A percentile compares a stretch with the other conserved stretches of the same genome.
phyloP scores from a whole-genome alignment of 2,329 filamentous ascomycete species.

The Beauveria medogensis region DNA sequence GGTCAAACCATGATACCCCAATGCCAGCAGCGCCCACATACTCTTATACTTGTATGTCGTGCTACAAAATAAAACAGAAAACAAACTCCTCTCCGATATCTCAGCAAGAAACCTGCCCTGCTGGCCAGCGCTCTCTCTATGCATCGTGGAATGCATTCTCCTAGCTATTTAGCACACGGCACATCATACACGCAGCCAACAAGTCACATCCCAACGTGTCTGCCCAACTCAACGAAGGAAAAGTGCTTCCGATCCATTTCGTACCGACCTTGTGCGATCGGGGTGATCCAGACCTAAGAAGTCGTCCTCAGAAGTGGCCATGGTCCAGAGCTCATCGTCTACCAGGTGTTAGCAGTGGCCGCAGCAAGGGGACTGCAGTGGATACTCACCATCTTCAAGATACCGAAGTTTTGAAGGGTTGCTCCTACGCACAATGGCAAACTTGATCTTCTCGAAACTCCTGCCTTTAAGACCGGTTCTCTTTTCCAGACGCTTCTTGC shows the following conservation, averaged over 20 bases:
- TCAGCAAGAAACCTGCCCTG: not conserved
- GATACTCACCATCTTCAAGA: constrained; percentile 71
- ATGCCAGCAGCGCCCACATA: constrained; percentile 4
- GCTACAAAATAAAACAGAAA: constrained; percentile 9
- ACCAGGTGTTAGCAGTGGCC: constrained; percentile 15
- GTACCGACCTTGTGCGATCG: constrained; percentile 49
- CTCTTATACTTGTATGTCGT: constrained; percentile 12
- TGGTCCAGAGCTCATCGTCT: constrained; percentile 54
- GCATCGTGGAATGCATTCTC: constrained; percentile 1
- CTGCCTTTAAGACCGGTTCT: constrained; percentile 94
- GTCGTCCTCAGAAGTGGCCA: constrained; percentile 47
- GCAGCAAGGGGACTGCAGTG: not conserved
- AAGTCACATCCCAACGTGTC: not conserved
- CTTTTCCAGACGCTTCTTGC: constrained; percentile 88
- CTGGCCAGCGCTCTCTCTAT: not conserved
- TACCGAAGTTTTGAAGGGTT: constrained; percentile 72
- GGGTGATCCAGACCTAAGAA: constrained; percentile 58
- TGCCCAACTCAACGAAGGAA: constrained; percentile 40
- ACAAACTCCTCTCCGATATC: not conserved
- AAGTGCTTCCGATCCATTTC: constrained; percentile 55
- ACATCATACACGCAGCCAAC: constrained; percentile 7
- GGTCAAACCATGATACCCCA: constrained; percentile 3
- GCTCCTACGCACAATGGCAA: constrained; percentile 68
- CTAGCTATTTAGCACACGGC: constrained; percentile 1
- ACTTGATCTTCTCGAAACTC: constrained; percentile 97